Percentiles rank a stretch among this genome's conserved stretches.
Evolutionary conservation across 2,329 filamentous ascomycete genomes (phyloP).

Genomic region (Allantophomopsis lycopodina): DNA sequence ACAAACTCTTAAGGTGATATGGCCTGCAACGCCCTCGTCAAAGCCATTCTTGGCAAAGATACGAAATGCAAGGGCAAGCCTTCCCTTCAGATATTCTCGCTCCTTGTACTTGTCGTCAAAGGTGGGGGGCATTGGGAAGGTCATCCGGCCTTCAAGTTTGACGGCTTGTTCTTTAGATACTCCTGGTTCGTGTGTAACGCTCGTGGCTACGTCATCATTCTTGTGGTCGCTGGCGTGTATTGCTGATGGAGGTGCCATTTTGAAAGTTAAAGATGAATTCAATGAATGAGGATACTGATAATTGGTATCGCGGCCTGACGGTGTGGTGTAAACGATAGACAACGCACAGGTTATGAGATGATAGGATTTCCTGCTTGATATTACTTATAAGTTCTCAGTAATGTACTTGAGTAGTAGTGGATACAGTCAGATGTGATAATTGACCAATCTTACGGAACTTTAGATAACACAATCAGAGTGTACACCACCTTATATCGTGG

Average conservation of each 20-base stretch:
- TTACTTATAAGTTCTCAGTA: too few relatives aligned
- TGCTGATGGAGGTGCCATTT: conserved; percentile 1
- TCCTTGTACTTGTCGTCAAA: conserved; percentile 20
- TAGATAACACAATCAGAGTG: too few relatives aligned
- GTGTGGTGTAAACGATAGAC: too few relatives aligned
- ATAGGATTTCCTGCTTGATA: too few relatives aligned
- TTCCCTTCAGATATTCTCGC: conserved; percentile 22
- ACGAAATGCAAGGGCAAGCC: conserved; percentile 31
- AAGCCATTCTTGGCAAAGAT: conserved; percentile 31
- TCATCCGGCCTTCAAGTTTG: background rate
- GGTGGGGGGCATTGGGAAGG: conserved; percentile 3
- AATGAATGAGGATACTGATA: too few relatives aligned
- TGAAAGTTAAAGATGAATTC: too few relatives aligned
- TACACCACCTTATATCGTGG: too few relatives aligned
- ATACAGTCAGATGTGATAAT: too few relatives aligned
- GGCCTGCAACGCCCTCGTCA: conserved; percentile 29
- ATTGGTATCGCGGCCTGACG: too few relatives aligned
- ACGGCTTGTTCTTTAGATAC: background rate
- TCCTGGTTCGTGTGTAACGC: background rate
- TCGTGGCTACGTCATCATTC: background rate
- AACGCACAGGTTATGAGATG: too few relatives aligned
- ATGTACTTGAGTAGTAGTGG: too few relatives aligned
- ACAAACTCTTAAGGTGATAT: conserved; percentile 25
- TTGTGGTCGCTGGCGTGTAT: background rate
- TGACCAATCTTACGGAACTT: too few relatives aligned